Conservation (phyloP, 2,329 filamentous ascomycete genomes). For the Chrysosphaeria jannelii region DNA sequence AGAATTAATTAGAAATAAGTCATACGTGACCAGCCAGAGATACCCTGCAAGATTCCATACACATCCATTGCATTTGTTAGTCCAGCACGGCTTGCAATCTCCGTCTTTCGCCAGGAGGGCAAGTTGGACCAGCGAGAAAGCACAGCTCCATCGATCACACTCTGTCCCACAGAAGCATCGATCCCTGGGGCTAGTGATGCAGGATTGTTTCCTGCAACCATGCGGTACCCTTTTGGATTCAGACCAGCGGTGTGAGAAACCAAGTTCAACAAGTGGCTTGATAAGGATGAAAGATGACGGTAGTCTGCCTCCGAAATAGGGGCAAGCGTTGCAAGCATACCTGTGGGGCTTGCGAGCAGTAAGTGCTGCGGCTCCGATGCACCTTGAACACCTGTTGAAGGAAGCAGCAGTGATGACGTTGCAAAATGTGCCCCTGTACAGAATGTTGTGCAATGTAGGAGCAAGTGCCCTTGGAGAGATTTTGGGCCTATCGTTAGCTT, state of each 20-base stretch:
- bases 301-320: conserved; percentile 56
- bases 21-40: no score
- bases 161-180: conserved; percentile 27
- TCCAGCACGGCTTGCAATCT: conserved; percentile 48
- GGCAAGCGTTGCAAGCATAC: conserved; percentile 45
- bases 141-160: conserved; percentile 51
- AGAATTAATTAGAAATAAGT: no score
- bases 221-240: conserved; percentile 55
- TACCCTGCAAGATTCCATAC: no score
- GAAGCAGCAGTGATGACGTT: conserved; percentile 45
- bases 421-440: conserved; percentile 53
- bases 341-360: conserved; percentile 16
- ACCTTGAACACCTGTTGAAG: conserved; percentile 16
- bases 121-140: conserved; percentile 49
- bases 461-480: conserved; percentile 61
- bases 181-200: conserved; percentile 15
- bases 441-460: conserved; percentile 71
- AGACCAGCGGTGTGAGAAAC: conserved; percentile 51
- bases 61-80: conserved; percentile 31
- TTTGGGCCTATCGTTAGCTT: conserved; percentile 38
- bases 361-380: conserved; percentile 3
- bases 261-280: conserved; percentile 48
- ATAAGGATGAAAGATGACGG: conserved; percentile 51
- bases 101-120: conserved; percentile 35
- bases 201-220: conserved; percentile 15